A percentile compares a stretch with the other conserved stretches of the same genome.
These are phyloP conservation scores for Solanum medicagineum DNA, from an alignment of 257 asterid species.

Conservation along the genomic window DNA sequence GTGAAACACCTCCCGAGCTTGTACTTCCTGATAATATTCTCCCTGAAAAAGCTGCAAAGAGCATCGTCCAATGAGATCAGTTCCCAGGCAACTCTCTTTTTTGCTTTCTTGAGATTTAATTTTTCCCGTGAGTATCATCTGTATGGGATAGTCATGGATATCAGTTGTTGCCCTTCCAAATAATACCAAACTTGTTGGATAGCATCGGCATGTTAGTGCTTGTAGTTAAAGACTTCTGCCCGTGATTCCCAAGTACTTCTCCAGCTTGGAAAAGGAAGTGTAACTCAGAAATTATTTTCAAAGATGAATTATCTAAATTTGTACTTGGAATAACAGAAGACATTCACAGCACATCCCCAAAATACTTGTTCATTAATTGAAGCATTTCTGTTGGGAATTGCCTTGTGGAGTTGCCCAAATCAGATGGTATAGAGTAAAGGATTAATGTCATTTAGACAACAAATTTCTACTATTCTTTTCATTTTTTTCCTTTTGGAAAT, in stretches of 20 bases:
- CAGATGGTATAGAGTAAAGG: not conserved
- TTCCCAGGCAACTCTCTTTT: conserved; percentile 1
- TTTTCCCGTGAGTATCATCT: not conserved
- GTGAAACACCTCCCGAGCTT: conserved; percentile 78
- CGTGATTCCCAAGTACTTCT: not conserved
- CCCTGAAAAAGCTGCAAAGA: conserved; percentile 50
- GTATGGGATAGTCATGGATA: not conserved
- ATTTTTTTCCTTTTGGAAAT: not conserved
- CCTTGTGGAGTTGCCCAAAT: not conserved
- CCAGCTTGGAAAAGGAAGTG: not conserved
- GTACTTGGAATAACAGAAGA: not conserved
- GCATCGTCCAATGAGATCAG: conserved; percentile 23
- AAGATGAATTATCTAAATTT: not conserved
- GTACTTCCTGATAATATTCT: conserved; percentile 65
- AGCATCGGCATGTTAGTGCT: not conserved
- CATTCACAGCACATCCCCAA: not conserved
- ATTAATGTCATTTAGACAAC: not conserved
- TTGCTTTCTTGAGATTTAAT: not conserved
- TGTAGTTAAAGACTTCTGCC: not conserved
- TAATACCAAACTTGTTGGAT: conserved; percentile 4
- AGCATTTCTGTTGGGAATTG: not conserved
- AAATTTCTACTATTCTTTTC: not conserved
- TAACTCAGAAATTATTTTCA: not conserved
- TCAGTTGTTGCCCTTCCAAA: not conserved
- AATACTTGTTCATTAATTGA: not conserved